Evolutionary conservation across 1,284 basidiomycete genomes (phyloP).

Genomic region (Austroboletus niveus): DNA sequence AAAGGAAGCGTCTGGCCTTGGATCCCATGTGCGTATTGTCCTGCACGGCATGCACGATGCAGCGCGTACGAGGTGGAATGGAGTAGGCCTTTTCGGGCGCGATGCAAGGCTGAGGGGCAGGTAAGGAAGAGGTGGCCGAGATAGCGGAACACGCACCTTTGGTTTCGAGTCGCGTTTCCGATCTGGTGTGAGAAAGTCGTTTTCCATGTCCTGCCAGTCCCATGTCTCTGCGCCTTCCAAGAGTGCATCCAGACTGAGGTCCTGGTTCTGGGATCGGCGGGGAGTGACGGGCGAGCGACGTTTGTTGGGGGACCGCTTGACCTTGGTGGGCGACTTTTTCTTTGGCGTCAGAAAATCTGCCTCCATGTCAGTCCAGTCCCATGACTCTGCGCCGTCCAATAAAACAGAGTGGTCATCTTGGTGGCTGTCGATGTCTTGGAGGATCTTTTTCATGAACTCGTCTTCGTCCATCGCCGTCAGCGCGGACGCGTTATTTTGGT

Average conservation of each 20-base stretch:
- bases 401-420: conserved; percentile 38
- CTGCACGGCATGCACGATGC: conserved; percentile 47
- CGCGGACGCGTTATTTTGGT: conserved; percentile 29
- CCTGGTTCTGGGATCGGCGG: conserved; percentile 2
- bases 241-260: conserved; percentile 33
- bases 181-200: conserved; percentile 38
- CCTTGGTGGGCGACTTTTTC: conserved; percentile 28
- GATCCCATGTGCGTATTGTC: conserved; percentile 22
- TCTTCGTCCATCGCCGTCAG: conserved; percentile 37
- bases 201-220: conserved; percentile 52
- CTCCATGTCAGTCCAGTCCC: conserved; percentile 51
- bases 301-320: not conserved
- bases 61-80: conserved; percentile 46
- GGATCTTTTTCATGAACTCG: conserved; percentile 45
- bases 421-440: conserved; percentile 7
- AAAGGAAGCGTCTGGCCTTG: conserved; percentile 4
- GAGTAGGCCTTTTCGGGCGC: conserved; percentile 23
- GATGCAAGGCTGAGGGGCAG: conserved; percentile 13
- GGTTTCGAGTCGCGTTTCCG: conserved; percentile 23
- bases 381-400: conserved; percentile 51
- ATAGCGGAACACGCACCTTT: conserved; percentile 14
- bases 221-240: conserved; percentile 47
- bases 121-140: not conserved
- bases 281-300: conserved; percentile 3
- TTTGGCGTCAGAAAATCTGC: conserved; percentile 39